Evolutionary conservation across 192 early-diverging fungal species (phyloP), one percentile per base, ranked within the genome.

Genomic region (Coemansia sp.): DNA sequence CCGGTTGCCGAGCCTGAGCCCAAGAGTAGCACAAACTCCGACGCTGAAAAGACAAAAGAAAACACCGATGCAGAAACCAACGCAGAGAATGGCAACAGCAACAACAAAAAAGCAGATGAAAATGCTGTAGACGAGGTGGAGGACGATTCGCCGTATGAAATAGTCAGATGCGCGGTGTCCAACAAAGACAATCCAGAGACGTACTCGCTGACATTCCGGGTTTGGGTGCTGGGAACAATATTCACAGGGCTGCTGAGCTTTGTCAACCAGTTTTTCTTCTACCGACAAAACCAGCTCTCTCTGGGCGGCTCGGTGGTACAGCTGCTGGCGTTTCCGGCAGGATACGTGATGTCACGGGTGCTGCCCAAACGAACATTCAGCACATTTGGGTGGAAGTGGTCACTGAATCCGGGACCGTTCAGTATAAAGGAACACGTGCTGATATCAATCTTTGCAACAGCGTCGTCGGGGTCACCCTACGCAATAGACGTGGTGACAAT

Each of bases 401-500:
- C 79, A 22, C 82, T 93, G 53, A 95, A 95, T 73, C 90, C 91
- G 7, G 92, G 94, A 2, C 92, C 89, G 12, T 95, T 94, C 78
- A 88, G 83, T 56, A 87, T 93, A 68, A 97, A 97, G 71, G 94
- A 94, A 48, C 92, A 94, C 68, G 92, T 90, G 13, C 77, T 96
- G 32, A 90, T 93, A 45, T 88, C 87, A 20, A 85, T 94, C 61
- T 89, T 93, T 83, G 91, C 88, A 61, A 89, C 88, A 32, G 86
- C 88, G 7, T 88, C 86, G 12, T 88, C 87, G 2, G 89, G 87
- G 32, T 88, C 88, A 43, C 85, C 88, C 40, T 90, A 91, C 69
- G 90, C 90, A 0, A 89, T 89, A 63, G 90, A 92, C 68, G 87
- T 90, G 51, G 87, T 92, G 59, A 86, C 87, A 7, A 87, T 89